Evolutionary conservation across 768 basidiomycete genomes (phyloP), one percentile per base, ranked within the genome.

Genomic region (Nidula microcarpa): DNA sequence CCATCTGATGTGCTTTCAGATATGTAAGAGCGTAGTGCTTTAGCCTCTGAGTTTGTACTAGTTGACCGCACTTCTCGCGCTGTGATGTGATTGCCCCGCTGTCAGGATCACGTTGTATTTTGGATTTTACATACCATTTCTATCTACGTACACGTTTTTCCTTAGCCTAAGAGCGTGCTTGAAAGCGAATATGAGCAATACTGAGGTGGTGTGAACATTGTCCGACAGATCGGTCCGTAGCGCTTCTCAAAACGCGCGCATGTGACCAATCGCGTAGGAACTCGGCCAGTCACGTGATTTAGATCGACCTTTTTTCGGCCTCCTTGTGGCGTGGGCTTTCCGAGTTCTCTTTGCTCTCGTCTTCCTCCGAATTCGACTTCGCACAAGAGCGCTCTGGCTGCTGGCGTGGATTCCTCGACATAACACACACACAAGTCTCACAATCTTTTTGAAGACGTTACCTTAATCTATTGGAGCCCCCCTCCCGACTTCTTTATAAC

Each of bases 401-500:
- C 8, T n/a, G 37, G n/a, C 37, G 8, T 8, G 37, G 37, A 9
- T 9, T 39, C 8, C n/a, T 39, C n/a, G 9, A 8, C n/a, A n/a
- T n/a, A 39, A 39, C 9, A 39, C 37, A 39, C 37, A 9, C 37
- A n/a, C n/a, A 39, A 39, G 37, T n/a, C 44, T 45, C 18, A 45
- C 44, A 45, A 18, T 45, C 44, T 17, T 18, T 45, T 39, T n/a
- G n/a, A 39, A 23, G 44, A 10, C 44, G 7, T 52, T 50, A 57
- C 50, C 17, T n/a, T n/a, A n/a, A 33, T 53, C n/a, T 51, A 32
- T 49, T 49, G 50, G 46, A 45, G 18, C 37, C 39, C 39, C 52
- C 49, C 60, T 46, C 54, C n/a, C n/a, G n/a, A n/a, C 23, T 23
- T 62, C 58, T 51, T 55, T 60, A 53, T 37, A 16, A 43, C 23